Percentiles rank a stretch among this genome's conserved stretches.
phyloP scores from a whole-genome alignment of 2,329 filamentous ascomycete species.

The Davidsoniella neocaledoniae region DNA sequence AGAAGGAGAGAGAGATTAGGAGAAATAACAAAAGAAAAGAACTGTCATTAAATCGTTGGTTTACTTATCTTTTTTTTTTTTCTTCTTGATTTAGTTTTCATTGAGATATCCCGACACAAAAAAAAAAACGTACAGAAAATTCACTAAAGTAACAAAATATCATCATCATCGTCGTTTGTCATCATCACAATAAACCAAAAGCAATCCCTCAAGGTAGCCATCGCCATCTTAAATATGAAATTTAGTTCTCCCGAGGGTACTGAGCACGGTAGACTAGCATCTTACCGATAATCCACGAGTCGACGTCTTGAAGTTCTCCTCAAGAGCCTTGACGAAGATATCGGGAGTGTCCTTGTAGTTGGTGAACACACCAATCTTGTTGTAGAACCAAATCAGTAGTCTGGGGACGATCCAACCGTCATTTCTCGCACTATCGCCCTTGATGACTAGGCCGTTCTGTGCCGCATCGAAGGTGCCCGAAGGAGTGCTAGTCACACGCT shows the following conservation, averaged over 20 bases:
- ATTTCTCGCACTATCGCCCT: neutral
- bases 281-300: constrained; percentile 23
- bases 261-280: constrained; percentile 21
- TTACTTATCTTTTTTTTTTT: neutral
- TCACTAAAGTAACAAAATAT: no score
- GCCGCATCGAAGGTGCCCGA: constrained; percentile 11
- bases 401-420: constrained; percentile 5
- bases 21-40: no score
- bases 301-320: constrained; percentile 22
- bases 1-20: no score
- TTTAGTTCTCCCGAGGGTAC: neutral
- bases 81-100: neutral
- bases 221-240: neutral
- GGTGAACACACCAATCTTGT: constrained; percentile 22
- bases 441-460: neutral
- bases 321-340: constrained; percentile 20
- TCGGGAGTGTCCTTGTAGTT: constrained; percentile 23
- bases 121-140: no score
- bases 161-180: no score
- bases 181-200: no score
- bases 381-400: constrained; percentile 19
- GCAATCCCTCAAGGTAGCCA: no score
- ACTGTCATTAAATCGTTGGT: no score
- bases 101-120: no score
- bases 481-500: neutral